These are phyloP conservation scores for Botrytis elliptica DNA, from an alignment of 2,329 filamentous ascomycete genomes.

Conservation along the genomic window DNA sequence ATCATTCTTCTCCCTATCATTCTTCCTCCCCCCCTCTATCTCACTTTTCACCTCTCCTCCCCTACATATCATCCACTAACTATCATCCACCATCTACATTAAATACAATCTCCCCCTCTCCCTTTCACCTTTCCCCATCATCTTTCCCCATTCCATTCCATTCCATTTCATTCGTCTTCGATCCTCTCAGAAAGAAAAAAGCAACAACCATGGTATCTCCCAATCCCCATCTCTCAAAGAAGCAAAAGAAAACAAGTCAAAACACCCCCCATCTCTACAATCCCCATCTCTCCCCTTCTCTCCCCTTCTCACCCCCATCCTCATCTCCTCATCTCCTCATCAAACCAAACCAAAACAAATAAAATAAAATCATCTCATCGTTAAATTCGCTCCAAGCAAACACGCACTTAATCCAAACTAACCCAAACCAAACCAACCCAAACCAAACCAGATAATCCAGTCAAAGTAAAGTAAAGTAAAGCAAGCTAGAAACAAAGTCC, in stretches of 20 bases:
- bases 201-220: not conserved
- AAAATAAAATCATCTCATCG: not conserved
- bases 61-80: not conserved
- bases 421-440: too few relatives aligned
- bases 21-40: too few relatives aligned
- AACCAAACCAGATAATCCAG: not conserved
- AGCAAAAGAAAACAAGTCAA: too few relatives aligned
- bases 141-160: too few relatives aligned
- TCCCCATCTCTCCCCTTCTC: too few relatives aligned
- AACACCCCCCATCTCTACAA: too few relatives aligned
- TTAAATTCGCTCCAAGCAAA: not conserved
- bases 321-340: not conserved
- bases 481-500: not conserved
- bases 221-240: not conserved
- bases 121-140: too few relatives aligned
- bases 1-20: not conserved
- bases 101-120: not conserved
- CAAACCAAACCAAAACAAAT: not conserved
- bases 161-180: too few relatives aligned
- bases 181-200: not conserved
- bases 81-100: not conserved
- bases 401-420: not conserved
- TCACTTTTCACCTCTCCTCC: too few relatives aligned
- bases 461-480: too few relatives aligned
- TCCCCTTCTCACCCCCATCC: too few relatives aligned